Evolutionary conservation across 129 eudicot species (phyloP), one percentile per base, ranked within the genome.

Genomic region (Sambucus nigra): DNA sequence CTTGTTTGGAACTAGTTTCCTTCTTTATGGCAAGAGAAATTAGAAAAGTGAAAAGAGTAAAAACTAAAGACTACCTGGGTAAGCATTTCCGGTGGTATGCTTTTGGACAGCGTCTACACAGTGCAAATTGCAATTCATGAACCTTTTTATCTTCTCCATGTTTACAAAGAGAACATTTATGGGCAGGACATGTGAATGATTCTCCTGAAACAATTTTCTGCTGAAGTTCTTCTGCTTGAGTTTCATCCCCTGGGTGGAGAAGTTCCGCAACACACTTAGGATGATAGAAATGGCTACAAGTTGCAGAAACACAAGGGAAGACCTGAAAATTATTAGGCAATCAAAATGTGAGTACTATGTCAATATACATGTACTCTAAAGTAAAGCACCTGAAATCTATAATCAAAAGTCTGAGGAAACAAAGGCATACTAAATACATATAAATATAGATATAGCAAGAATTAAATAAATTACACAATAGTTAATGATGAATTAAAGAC

Each of bases 91-190:
- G 69, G 69, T 88, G 96, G 70, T 83, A 88, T 47, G 91, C 78
- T 62, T 68, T 80, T 21, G 96, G 96, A 69, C 94, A 88, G 59
- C 96, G 91, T 64, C 96, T 77, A 59, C 96, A 83, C 17, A 83
- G 59, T 18, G 94, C 96, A 70, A 88, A 83, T 48, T 83, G 91
- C 76, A 83, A 66, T 1, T 69, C 84, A 22, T 23, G 31, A 25
- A 39, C 68, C 0, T 55, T 62, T 64, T 71, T 77, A 38, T 80
- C 76, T 74, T 88, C 96, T 32, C 76, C 82, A 59, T 52, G 63
- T 48, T 63, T 65, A 66, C 96, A 88, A 13, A 50, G 23, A 42
- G 13, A 59, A 31, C 96, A 88, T 64, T 67, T 80, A 70, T 88
- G 96, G 14, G 73, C 72, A 38, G 96, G 96, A 56, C 96, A 88